These are phyloP conservation scores for Acanthamoeba triangularis DNA, from an alignment of 208 protist genomes.

Conservation along the genomic window DNA sequence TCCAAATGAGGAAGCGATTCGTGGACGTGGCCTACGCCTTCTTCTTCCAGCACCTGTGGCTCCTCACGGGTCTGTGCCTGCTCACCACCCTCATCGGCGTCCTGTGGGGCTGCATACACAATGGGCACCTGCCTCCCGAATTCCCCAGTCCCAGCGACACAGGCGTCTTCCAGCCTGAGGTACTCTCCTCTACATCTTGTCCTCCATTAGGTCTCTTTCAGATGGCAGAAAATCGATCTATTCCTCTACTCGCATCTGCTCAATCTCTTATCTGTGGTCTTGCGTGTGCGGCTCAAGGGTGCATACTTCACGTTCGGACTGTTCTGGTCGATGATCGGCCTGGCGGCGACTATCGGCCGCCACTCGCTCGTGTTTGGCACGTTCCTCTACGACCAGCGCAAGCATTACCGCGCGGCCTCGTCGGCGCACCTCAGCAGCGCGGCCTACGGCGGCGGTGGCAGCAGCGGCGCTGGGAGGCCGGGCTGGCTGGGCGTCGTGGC, in stretches of 20 bases:
- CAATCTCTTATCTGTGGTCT: background rate
- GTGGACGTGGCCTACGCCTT: conserved; percentile 56
- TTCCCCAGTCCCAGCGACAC: conserved; percentile 55
- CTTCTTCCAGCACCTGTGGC: conserved; percentile 55
- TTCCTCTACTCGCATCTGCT: background rate
- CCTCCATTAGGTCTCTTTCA: background rate
- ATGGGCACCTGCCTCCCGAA: background rate
- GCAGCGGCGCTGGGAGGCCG: background rate
- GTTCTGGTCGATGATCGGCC: conserved; percentile 40
- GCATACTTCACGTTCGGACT: conserved; percentile 27
- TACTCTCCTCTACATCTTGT: no score
- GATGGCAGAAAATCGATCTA: no score
- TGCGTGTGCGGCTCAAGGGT: background rate
- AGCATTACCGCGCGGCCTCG: background rate
- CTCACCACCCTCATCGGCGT: conserved; percentile 20
- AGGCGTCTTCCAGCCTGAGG: conserved; percentile 37
- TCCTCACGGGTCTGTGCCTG: conserved; percentile 10
- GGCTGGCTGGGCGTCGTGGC: background rate
- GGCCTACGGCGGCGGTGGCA: background rate
- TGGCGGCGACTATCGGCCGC: conserved; percentile 1
- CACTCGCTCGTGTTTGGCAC: conserved; percentile 40
- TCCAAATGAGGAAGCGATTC: conserved; percentile 21
- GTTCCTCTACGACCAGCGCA: conserved; percentile 10
- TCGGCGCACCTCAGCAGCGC: background rate
- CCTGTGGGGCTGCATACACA: background rate